Evolutionary conservation across 441 rosid genomes (phyloP), one percentile per base, ranked within the genome.

Genomic region (Macaranga tanarius): DNA sequence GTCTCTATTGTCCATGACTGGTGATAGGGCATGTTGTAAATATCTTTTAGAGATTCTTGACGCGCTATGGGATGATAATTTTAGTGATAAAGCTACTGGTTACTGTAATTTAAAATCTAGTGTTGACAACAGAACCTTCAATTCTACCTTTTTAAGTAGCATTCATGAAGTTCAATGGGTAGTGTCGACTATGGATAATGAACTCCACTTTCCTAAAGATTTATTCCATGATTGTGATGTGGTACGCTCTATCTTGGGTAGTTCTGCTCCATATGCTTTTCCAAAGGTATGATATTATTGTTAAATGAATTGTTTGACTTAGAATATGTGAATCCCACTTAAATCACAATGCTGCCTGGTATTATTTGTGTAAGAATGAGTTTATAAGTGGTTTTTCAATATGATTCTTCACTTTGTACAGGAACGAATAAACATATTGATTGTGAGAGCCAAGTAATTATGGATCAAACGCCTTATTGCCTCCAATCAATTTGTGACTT

Each of bases 151-250:
- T 81, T 65, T 92, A 81, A 80, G 83, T 76, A 80, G 75, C 77
- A 75, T 93, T 75, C 82, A 87, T 83, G 88, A 87, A 74, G 76
- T 75, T 73, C 86, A 66, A 40, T 95, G 99, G 99, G 85, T 92
- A 57, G 91, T 74, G 47, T 95, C 98, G 57, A 87, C 87, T 84
- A 75, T 89, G 86, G 97, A 91, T 82, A 66, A 83, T 80, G 69
- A 80, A 76, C 87, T 88, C 83, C 94, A 89, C 84, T 81, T 64
- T 77, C 88, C 99, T 66, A 87, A 72, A 66, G 92, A 89, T 71
- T 79, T 95, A 75, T 95, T 87, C 81, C 83, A 87, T 74, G 97
- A 93, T 70, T 91, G 94, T 80, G 97, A 90, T 79, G 81, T 82
- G 20, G 95, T 95, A 70, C 93, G 82, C 75, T 84, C 88, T 57